These are phyloP conservation scores for Cucumis sativus DNA, from an alignment of 306 rosid genomes.

Conservation along the genomic window DNA sequence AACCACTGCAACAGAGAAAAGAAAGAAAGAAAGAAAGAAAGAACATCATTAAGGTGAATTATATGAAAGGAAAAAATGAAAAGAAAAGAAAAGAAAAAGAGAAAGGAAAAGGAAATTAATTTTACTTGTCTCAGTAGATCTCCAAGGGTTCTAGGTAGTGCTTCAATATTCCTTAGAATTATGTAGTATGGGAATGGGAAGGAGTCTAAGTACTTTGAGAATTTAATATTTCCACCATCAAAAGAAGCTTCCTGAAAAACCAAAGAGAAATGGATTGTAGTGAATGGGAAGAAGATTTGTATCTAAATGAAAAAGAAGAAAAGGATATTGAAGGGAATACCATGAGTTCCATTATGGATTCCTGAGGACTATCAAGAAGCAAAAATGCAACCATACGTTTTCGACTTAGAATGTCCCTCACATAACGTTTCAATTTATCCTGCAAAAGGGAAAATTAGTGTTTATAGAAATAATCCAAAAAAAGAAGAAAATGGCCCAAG, in stretches of 20 bases:
- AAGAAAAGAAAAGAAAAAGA: no score
- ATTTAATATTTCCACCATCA: slow-evolving; percentile 28
- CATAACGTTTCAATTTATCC: slow-evolving; percentile 46
- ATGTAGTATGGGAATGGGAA: slow-evolving; percentile 85
- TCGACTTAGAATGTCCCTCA: slow-evolving; percentile 41
- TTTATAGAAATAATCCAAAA: neutral
- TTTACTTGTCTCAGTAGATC: slow-evolving; percentile 71
- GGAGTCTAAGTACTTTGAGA: slow-evolving; percentile 55
- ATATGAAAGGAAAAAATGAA: neutral
- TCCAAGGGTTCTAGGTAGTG: slow-evolving; percentile 79
- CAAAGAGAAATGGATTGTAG: neutral
- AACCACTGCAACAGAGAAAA: slow-evolving; percentile 51
- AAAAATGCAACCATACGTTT: slow-evolving; percentile 83
- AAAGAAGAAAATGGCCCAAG: no score
- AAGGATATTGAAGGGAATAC: slow-evolving; percentile 11
- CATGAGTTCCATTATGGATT: slow-evolving; percentile 52
- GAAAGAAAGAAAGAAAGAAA: no score
- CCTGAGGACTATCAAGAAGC: slow-evolving; percentile 56
- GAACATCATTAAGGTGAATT: neutral
- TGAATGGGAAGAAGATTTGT: neutral
- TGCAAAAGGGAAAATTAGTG: slow-evolving; percentile 10
- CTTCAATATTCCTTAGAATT: slow-evolving; percentile 56
- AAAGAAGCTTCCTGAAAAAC: slow-evolving; percentile 43
- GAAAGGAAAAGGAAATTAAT: neutral
- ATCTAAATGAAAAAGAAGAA: neutral